Conservation (phyloP, 73 alveolate species). For the Vitrella brassicaformis region DNA sequence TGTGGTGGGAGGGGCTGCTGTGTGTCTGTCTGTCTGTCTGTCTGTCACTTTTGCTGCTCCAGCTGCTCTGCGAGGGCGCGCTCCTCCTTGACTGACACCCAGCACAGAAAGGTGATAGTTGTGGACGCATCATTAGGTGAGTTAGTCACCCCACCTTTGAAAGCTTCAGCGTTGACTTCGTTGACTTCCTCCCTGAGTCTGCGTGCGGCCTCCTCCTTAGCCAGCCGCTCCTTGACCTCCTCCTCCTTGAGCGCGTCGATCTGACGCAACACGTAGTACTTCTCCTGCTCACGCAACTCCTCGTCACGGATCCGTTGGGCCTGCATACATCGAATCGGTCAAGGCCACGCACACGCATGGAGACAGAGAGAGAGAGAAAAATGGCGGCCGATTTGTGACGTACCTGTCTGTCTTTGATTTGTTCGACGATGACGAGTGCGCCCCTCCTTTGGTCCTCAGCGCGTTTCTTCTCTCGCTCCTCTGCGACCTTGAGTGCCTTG, state of each 20-base stretch:
- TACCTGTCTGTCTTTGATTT: conserved; percentile 67
- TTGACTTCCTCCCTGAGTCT: conserved; percentile 54
- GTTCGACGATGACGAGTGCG: conserved; percentile 57
- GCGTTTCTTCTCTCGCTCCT: conserved; percentile 52
- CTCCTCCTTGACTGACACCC: no score
- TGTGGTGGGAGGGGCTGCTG: no score
- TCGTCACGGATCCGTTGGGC: conserved; percentile 53
- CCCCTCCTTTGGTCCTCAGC: conserved; percentile 55
- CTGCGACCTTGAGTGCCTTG: conserved; percentile 52
- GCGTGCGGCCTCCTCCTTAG: conserved; percentile 32
- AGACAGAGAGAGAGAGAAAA: no score
- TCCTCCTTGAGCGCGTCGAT: conserved; percentile 40
- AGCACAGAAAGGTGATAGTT: no score
- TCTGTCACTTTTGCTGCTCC: no score
- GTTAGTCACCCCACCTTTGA: no score
- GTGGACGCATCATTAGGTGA: no score
- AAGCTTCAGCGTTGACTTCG: conserved; percentile 45
- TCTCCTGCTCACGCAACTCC: conserved; percentile 53
- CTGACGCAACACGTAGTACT: conserved; percentile 47
- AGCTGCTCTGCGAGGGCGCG: no score
- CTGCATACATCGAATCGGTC: no score
- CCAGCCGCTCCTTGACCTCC: conserved; percentile 6
- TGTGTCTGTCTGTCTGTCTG: no score
- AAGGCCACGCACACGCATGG: no score
- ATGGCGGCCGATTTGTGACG: no score